A percentile compares a stretch with the other conserved stretches of the same genome.
phyloP scores from a whole-genome alignment of 495 filamentous ascomycete species.

The Tetracladium marchalianum region DNA sequence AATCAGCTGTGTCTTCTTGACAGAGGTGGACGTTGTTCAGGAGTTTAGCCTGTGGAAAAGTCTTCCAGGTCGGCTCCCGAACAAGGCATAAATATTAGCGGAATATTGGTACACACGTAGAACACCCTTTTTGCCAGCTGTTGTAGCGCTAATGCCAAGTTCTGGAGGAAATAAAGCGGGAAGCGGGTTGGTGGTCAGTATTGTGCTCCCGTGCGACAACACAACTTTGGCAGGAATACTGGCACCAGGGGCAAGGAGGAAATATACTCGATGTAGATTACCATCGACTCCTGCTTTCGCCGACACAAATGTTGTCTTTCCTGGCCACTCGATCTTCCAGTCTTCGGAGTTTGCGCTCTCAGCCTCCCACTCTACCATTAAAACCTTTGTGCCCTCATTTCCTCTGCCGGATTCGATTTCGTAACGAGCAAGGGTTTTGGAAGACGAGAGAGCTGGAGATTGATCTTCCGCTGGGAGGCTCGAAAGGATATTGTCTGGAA shows the following conservation, averaged over 20 bases:
- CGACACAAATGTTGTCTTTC: conserved; percentile 56
- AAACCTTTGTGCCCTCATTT: conserved; percentile 74
- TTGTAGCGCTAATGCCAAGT: conserved; percentile 50
- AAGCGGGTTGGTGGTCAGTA: conserved; percentile 55
- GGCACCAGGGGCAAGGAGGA: conserved; percentile 56
- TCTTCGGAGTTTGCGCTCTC: conserved; percentile 27
- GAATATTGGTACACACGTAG: conserved; percentile 29
- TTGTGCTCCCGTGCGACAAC: conserved; percentile 36
- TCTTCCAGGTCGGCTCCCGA: too few species aligned
- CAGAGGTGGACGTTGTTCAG: too few species aligned
- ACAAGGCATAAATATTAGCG: too few species aligned
- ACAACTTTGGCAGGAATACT: conserved; percentile 58
- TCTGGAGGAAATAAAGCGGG: conserved; percentile 74
- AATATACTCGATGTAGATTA: conserved; percentile 58
- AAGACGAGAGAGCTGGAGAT: conserved; percentile 24
- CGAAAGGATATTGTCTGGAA: conserved; percentile 9
- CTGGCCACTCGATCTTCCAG: conserved; percentile 72
- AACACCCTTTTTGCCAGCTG: conserved; percentile 66
- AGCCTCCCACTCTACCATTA: conserved; percentile 79
- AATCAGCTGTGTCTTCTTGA: too few species aligned
- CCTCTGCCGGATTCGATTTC: conserved; percentile 70
- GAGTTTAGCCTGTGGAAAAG: too few species aligned
- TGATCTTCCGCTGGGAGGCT: conserved; percentile 6
- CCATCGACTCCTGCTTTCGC: conserved; percentile 46
- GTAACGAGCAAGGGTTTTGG: conserved; percentile 62